Evolutionary conservation across 768 basidiomycete species (phyloP).

Genomic region (Mycena filopes): DNA sequence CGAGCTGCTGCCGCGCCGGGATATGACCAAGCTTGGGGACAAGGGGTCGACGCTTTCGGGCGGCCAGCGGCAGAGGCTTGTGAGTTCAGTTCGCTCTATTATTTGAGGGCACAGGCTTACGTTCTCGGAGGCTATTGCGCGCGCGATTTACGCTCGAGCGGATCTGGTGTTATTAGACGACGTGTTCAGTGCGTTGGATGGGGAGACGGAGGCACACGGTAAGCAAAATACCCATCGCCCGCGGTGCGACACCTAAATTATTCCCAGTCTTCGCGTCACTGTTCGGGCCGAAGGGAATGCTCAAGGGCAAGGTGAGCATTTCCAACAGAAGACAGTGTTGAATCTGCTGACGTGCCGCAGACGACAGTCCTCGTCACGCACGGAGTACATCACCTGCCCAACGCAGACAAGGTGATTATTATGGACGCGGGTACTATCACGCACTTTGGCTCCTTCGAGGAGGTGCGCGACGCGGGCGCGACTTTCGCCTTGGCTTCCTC

Average conservation of each 20-base stretch:
- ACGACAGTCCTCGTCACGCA: slow-evolving; percentile 28
- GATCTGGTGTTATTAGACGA: slow-evolving; percentile 26
- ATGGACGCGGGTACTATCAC: slow-evolving; percentile 23
- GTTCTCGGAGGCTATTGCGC: slow-evolving; percentile 23
- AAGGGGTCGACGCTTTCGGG: slow-evolving; percentile 25
- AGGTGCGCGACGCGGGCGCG: slow-evolving; percentile 18
- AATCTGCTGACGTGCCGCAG: background rate
- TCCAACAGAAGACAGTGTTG: too few species aligned
- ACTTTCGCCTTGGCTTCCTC: slow-evolving; percentile 17
- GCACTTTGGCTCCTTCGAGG: slow-evolving; percentile 26
- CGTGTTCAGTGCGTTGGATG: slow-evolving; percentile 28
- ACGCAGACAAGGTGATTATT: slow-evolving; percentile 26
- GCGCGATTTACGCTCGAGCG: slow-evolving; percentile 24
- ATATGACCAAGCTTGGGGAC: slow-evolving; percentile 24
- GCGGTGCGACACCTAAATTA: background rate
- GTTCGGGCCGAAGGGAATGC: slow-evolving; percentile 25
- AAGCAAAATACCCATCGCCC: too few species aligned
- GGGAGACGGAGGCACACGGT: slow-evolving; percentile 28
- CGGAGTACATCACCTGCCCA: slow-evolving; percentile 26
- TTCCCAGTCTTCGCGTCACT: slow-evolving; percentile 23
- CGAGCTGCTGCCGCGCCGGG: slow-evolving; percentile 19
- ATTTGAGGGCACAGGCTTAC: background rate
- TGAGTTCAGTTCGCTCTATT: background rate
- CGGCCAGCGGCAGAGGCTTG: slow-evolving; percentile 24
- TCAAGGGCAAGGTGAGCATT: slow-evolving; percentile 20